Percentiles rank a stretch among this genome's conserved stretches.
phyloP scores from a whole-genome alignment of 2,329 filamentous ascomycete genomes.

The Pyricularia sp. region DNA sequence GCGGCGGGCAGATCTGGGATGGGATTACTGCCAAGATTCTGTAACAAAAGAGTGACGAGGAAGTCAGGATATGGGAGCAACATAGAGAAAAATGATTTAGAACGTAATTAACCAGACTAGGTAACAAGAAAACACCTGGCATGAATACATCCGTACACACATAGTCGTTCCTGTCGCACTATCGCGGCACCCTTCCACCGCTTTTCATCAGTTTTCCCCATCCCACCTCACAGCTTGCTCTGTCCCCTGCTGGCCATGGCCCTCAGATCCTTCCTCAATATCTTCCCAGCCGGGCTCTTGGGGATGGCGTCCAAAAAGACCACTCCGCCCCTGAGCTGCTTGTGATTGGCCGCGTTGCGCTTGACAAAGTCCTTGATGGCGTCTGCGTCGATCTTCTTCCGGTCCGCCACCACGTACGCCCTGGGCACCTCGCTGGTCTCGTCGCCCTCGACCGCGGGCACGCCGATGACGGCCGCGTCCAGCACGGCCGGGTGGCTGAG shows the following conservation, averaged over 20 bases:
- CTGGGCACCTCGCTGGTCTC: conserved; percentile 34
- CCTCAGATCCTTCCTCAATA: conserved; percentile 45
- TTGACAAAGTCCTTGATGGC: conserved; percentile 10
- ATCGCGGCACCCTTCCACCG: not conserved
- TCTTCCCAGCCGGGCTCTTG: conserved; percentile 54
- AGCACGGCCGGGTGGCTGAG: conserved; percentile 17
- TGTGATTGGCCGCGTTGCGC: conserved; percentile 9
- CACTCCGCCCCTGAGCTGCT: conserved; percentile 20
- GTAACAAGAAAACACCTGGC: too few species aligned
- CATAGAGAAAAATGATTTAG: not conserved
- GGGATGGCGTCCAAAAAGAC: conserved; percentile 44
- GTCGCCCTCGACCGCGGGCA: conserved; percentile 26
- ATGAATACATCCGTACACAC: not conserved
- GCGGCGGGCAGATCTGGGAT: not conserved
- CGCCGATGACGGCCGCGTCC: not conserved
- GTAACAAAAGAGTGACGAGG: not conserved
- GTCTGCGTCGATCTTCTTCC: conserved; percentile 5
- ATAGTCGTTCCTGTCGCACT: not conserved
- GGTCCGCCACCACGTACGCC: conserved; percentile 6
- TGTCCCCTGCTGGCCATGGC: conserved; percentile 25
- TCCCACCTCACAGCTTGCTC: not conserved
- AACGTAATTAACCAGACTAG: too few species aligned
- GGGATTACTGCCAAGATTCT: not conserved
- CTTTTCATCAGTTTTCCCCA: not conserved
- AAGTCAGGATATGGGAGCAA: too few species aligned